Conservation (phyloP, 2,329 filamentous ascomycete genomes). For the Xylaria sp. region DNA sequence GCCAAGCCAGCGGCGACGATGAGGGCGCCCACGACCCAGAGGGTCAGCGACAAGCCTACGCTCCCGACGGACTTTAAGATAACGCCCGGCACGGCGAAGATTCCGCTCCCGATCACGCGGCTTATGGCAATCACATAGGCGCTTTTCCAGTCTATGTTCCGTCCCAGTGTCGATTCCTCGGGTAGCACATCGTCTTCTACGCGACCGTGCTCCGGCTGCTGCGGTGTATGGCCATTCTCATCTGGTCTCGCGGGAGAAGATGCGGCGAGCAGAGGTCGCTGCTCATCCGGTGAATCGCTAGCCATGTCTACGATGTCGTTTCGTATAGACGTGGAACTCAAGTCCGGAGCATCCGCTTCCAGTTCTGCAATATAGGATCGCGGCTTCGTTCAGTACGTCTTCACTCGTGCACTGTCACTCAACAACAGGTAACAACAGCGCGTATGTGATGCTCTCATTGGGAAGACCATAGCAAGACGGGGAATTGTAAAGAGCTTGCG, state of each 20-base stretch:
- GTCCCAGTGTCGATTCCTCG: conserved; percentile 67
- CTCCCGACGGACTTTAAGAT: conserved; percentile 75
- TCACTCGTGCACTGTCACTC: conserved; percentile 1
- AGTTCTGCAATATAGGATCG: not conserved
- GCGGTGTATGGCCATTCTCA: conserved; percentile 38
- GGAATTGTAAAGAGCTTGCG: not conserved
- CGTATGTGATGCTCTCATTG: not conserved
- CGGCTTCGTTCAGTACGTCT: not conserved
- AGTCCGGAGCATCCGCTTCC: conserved; percentile 27
- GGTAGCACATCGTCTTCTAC: conserved; percentile 69
- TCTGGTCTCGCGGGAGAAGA: conserved; percentile 14
- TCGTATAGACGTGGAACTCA: not conserved
- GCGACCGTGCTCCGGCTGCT: conserved; percentile 44
- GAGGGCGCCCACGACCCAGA: conserved; percentile 73
- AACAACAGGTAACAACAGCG: conserved; percentile 1
- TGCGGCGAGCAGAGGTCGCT: conserved; percentile 29
- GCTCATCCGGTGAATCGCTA: conserved; percentile 14
- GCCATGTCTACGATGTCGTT: conserved; percentile 26
- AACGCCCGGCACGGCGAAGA: conserved; percentile 77
- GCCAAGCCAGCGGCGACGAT: conserved; percentile 71
- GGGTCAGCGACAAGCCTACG: conserved; percentile 68
- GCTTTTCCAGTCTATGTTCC: conserved; percentile 71
- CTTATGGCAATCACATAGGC: conserved; percentile 76
- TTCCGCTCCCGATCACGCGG: conserved; percentile 75
- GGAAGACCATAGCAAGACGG: conserved; percentile 13